Evolutionary conservation across 148 eudicot species (phyloP).

Genomic region (Oxyria digyna): DNA sequence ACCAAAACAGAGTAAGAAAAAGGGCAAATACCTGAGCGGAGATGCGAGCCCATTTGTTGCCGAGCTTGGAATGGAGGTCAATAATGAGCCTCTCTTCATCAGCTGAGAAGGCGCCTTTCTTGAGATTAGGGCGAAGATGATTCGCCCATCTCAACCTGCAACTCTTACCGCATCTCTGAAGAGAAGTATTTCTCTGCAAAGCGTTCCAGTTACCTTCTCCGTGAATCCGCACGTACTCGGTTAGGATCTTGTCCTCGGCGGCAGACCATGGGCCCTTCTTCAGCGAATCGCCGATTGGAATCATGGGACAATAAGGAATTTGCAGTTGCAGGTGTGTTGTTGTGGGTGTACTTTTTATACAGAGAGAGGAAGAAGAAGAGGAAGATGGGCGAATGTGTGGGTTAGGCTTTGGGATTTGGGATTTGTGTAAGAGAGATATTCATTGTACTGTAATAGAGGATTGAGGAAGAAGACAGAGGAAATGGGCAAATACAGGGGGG

Average conservation of each 20-base stretch:
- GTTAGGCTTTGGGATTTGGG: conserved; percentile 5
- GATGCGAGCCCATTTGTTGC: conserved; percentile 97
- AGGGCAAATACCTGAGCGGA: conserved; percentile 47
- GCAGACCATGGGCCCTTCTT: conserved; percentile 93
- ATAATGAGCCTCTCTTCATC: conserved; percentile 67
- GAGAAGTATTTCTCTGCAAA: conserved; percentile 50
- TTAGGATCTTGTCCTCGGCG: conserved; percentile 53
- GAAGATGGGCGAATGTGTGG: neutral
- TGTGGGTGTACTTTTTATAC: conserved; percentile 5
- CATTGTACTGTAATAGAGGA: conserved; percentile 2
- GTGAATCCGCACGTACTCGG: conserved; percentile 66
- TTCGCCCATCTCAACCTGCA: conserved; percentile 88
- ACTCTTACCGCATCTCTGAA: conserved; percentile 84
- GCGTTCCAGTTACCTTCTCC: conserved; percentile 97
- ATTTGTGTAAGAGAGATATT: neutral
- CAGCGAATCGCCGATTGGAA: conserved; percentile 4
- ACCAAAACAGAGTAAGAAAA: neutral
- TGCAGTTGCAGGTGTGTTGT: neutral
- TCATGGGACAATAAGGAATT: neutral
- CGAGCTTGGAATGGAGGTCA: conserved; percentile 66
- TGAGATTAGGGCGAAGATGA: conserved; percentile 68
- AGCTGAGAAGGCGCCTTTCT: conserved; percentile 63
- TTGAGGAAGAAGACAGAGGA: conserved; percentile 6
- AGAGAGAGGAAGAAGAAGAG: neutral
- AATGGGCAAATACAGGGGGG: neutral